Conservation (phyloP, 192 early-diverging fungal species). For the Coemansia sp. region DNA sequence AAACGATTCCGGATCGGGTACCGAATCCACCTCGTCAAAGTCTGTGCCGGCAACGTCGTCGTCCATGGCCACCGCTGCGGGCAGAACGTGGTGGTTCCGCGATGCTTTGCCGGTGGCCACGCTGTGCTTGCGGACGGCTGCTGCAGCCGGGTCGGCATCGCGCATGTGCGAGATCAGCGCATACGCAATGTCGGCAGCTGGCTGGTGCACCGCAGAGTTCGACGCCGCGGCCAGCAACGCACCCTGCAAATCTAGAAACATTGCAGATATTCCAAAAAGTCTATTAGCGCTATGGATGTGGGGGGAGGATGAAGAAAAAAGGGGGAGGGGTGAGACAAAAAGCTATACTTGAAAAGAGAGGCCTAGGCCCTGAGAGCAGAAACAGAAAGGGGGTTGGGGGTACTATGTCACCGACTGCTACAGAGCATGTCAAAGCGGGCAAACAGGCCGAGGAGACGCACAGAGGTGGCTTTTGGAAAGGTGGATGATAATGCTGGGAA, state of each 20-base stretch:
- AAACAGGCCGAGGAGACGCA: constrained; percentile 4
- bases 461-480: too few species aligned
- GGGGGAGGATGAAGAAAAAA: constrained; percentile 5
- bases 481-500: not conserved
- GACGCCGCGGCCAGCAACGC: constrained; percentile 39
- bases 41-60: constrained; percentile 19
- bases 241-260: constrained; percentile 52
- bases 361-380: not conserved
- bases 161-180: constrained; percentile 43
- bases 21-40: constrained; percentile 45
- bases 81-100: constrained; percentile 16
- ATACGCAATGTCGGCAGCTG: constrained; percentile 37
- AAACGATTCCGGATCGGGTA: constrained; percentile 53
- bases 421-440: constrained; percentile 11
- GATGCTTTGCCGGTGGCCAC: not conserved
- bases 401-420: constrained; percentile 4
- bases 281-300: not conserved
- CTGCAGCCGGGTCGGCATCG: constrained; percentile 9
- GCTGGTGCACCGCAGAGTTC: constrained; percentile 28
- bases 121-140: constrained; percentile 6
- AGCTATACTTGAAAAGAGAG: not conserved
- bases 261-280: constrained; percentile 8
- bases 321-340: not conserved
- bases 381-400: constrained; percentile 4
- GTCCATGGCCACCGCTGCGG: constrained; percentile 15